These are phyloP conservation scores for Strobilomyces dryophilus DNA, from an alignment of 768 basidiomycete genomes.

Conservation along the genomic window DNA sequence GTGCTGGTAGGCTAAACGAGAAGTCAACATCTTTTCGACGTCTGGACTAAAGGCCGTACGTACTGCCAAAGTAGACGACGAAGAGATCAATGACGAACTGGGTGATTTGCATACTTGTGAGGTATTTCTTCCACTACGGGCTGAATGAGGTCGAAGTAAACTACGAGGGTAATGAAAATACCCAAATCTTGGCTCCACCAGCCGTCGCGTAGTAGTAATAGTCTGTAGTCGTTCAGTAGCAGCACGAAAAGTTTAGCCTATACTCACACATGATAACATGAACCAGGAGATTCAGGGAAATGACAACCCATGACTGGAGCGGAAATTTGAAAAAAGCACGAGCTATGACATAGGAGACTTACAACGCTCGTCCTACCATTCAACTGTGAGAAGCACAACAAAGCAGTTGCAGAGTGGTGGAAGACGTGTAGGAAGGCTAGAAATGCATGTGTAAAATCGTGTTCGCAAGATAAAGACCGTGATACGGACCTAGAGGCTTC, in stretches of 20 bases:
- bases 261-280: constrained; percentile 97
- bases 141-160: neutral
- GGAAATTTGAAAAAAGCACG: constrained; percentile 1
- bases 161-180: constrained; percentile 33
- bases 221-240: constrained; percentile 45
- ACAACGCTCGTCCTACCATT: constrained; percentile 94
- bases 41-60: constrained; percentile 32
- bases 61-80: constrained; percentile 93
- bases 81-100: constrained; percentile 94
- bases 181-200: constrained; percentile 96
- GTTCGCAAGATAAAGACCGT: neutral
- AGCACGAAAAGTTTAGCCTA: neutral
- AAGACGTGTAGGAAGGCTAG: constrained; percentile 97
- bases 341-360: constrained; percentile 30
- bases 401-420: constrained; percentile 97
- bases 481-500: constrained; percentile 82
- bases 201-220: constrained; percentile 99
- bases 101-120: constrained; percentile 93
- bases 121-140: constrained; percentile 93
- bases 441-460: constrained; percentile 2
- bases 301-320: constrained; percentile 92
- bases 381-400: constrained; percentile 91
- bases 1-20: constrained; percentile 67
- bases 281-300: constrained; percentile 83
- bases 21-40: constrained; percentile 6